Evolutionary conservation across 768 basidiomycete species (phyloP).

Genomic region (Nidularia sp.): DNA sequence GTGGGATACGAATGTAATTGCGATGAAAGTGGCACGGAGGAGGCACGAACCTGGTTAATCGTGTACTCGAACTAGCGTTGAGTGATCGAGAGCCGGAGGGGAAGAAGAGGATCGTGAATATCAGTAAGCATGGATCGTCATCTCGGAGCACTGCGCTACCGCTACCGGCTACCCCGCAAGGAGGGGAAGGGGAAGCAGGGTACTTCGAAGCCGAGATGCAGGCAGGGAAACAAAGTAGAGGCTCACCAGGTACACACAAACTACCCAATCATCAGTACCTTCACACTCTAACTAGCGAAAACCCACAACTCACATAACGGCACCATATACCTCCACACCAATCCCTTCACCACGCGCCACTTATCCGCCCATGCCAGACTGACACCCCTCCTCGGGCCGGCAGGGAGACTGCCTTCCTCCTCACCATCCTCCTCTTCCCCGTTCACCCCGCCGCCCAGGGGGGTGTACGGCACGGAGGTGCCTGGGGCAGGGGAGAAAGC

Average conservation of each 20-base stretch:
- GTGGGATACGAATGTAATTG: no score
- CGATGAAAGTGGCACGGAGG: no score
- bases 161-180: no score
- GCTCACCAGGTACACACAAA: conserved; percentile 44
- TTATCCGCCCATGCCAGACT: conserved; percentile 72
- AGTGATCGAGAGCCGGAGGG: conserved; percentile 2
- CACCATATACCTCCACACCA: conserved; percentile 85
- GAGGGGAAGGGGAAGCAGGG: no score
- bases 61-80: conserved; percentile 78
- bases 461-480: conserved; percentile 36
- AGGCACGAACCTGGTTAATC: conserved; percentile 66
- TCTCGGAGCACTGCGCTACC: background rate
- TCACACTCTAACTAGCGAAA: background rate
- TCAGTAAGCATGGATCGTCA: background rate
- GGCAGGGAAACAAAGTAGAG: background rate
- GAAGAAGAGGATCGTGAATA: background rate
- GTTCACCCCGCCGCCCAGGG: conserved; percentile 24
- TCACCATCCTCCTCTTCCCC: conserved; percentile 35
- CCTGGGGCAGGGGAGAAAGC: conserved; percentile 21
- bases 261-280: conserved; percentile 12
- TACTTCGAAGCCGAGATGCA: no score
- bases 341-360: conserved; percentile 73
- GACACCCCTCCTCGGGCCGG: conserved; percentile 37
- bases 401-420: conserved; percentile 30
- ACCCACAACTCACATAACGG: conserved; percentile 67